These are phyloP conservation scores for Entrophospora sp. DNA, from an alignment of 192 early-diverging fungal species.

Conservation along the genomic window DNA sequence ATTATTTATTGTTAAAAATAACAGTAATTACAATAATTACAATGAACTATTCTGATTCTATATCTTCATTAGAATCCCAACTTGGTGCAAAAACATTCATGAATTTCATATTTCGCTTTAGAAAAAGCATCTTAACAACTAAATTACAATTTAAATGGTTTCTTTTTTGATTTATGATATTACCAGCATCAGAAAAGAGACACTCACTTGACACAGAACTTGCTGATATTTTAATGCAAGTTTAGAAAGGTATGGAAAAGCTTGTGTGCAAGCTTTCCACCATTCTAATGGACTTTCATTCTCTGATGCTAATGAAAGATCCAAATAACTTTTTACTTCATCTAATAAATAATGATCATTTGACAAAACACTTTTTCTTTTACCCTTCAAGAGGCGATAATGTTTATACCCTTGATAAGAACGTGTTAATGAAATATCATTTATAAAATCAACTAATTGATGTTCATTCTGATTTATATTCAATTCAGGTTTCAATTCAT, in stretches of 20 bases:
- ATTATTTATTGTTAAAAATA: too few relatives aligned
- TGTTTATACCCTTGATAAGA: neutral
- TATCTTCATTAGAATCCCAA: neutral
- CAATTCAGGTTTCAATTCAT: neutral
- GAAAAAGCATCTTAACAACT: neutral
- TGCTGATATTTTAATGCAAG: neutral
- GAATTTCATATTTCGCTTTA: neutral
- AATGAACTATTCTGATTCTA: too few relatives aligned
- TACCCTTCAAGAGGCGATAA: neutral
- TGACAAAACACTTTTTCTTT: neutral
- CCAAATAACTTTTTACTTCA: neutral
- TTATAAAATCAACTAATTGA: neutral
- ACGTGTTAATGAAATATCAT: neutral
- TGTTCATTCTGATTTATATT: neutral
- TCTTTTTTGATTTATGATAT: neutral
- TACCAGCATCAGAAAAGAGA: neutral
- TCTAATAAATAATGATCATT: too few relatives aligned
- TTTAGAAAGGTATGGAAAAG: too few relatives aligned
- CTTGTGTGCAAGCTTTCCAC: neutral
- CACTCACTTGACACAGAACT: neutral
- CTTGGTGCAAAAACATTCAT: neutral
- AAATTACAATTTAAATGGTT: neutral
- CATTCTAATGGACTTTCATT: neutral
- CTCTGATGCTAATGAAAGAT: neutral
- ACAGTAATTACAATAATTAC: too few relatives aligned